A percentile compares a stretch with the other conserved stretches of the same genome.
Evolutionary conservation across 202 grass and related monocot species (phyloP).

Genomic region (Hordeum pubiflorum): DNA sequence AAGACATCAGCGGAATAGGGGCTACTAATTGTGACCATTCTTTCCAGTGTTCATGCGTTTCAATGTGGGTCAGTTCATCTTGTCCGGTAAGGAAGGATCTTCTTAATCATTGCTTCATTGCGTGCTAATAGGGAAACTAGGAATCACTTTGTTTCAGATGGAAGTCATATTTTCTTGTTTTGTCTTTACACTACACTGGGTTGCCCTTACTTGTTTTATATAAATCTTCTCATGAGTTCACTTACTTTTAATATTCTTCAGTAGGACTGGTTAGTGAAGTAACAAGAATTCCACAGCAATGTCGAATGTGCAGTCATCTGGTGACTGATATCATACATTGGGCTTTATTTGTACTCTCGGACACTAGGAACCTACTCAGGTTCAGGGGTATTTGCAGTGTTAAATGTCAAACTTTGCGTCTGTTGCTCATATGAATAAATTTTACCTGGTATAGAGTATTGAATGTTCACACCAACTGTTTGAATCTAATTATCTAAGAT

Average conservation of each 20-base stretch:
- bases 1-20: conserved; percentile 91
- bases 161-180: background rate
- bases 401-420: background rate
- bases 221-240: background rate
- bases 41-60: conserved; percentile 85
- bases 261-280: background rate
- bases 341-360: background rate
- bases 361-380: background rate
- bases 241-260: background rate
- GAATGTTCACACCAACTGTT: background rate
- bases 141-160: background rate
- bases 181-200: background rate
- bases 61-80: conserved; percentile 84
- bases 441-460: background rate
- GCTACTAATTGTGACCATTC: conserved; percentile 96
- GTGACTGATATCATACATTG: background rate
- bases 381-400: background rate
- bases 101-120: background rate
- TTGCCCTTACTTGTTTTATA: background rate
- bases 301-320: background rate
- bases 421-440: background rate
- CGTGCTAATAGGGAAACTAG: background rate
- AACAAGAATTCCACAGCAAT: background rate
- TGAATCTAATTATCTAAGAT: background rate
- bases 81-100: conserved; percentile 55